These are phyloP conservation scores for Penicillium crustosum DNA, from an alignment of 2,329 filamentous ascomycete species.

Conservation along the genomic window DNA sequence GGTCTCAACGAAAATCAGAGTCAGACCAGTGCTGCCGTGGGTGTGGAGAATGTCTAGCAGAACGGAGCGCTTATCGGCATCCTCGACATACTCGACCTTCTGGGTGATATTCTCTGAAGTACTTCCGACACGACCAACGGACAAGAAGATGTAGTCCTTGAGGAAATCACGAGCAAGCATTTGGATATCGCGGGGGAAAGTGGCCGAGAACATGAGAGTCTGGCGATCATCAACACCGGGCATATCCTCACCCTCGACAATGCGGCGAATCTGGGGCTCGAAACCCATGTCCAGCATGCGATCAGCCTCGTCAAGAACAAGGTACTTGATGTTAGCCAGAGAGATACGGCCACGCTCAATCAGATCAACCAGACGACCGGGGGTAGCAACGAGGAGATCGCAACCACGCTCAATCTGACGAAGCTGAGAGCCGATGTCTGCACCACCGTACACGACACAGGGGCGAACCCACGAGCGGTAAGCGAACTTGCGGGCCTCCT, in stretches of 20 bases:
- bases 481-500: conserved; percentile 95
- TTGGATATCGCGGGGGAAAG: conserved; percentile 98
- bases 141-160: conserved; percentile 99
- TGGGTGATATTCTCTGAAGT: conserved; percentile 99
- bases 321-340: conserved; percentile 97
- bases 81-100: conserved; percentile 97
- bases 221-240: conserved; percentile 78
- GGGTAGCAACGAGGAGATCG: conserved; percentile 94
- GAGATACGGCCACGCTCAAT: conserved; percentile 99
- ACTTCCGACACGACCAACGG: conserved; percentile 95
- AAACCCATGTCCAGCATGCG: conserved; percentile 99
- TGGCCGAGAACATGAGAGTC: conserved; percentile 99
- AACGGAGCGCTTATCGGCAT: conserved; percentile 95
- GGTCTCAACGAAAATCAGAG: conserved; percentile 97
- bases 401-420: conserved; percentile 97
- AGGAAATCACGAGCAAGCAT: conserved; percentile 98
- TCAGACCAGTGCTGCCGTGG: conserved; percentile 76
- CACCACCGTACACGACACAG: conserved; percentile 98
- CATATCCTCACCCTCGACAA: conserved; percentile 99
- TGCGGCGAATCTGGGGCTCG: conserved; percentile 98
- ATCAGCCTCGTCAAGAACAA: conserved; percentile 98
- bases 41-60: conserved; percentile 97
- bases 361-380: conserved; percentile 94
- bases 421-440: conserved; percentile 96
- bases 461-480: conserved; percentile 99